A percentile compares a stretch with the other conserved stretches of the same genome.
Evolutionary conservation across 345 rosid genomes (phyloP).

Genomic region (Schrenkiella parvula): DNA sequence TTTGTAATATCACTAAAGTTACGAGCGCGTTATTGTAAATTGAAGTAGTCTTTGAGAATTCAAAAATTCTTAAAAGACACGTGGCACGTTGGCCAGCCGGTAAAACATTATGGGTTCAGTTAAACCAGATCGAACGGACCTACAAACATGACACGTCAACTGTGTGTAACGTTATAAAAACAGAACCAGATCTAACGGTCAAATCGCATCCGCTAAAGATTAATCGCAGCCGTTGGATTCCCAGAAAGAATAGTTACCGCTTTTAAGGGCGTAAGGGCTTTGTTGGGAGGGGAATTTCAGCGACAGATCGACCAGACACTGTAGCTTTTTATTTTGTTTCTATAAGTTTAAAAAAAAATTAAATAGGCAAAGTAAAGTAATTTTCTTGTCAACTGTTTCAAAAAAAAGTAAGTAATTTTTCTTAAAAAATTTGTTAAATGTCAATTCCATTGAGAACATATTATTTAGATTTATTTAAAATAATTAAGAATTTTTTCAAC

Average conservation of each 20-base stretch:
- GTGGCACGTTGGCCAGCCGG: background rate
- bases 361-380: no score
- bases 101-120: background rate
- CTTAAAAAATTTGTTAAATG: no score
- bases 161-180: conserved; percentile 17
- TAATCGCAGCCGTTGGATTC: conserved; percentile 22
- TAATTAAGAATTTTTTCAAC: no score
- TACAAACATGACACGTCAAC: conserved; percentile 17
- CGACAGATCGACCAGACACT: conserved; percentile 15
- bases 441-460: no score
- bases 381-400: conserved; percentile 5
- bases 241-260: background rate
- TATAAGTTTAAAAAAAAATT: background rate
- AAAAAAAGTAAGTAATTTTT: no score
- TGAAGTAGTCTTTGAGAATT: background rate
- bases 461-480: no score
- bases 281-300: conserved; percentile 23
- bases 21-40: background rate
- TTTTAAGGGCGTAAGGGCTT: conserved; percentile 13
- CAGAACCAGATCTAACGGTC: conserved; percentile 17
- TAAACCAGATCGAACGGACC: conserved; percentile 12
- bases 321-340: conserved; percentile 3
- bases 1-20: conserved; percentile 5
- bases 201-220: background rate
- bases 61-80: conserved; percentile 9